Base-by-base conservation (phyloP, 2,329 filamentous ascomycete genomes). In the Colletotrichum tropicale region DNA sequence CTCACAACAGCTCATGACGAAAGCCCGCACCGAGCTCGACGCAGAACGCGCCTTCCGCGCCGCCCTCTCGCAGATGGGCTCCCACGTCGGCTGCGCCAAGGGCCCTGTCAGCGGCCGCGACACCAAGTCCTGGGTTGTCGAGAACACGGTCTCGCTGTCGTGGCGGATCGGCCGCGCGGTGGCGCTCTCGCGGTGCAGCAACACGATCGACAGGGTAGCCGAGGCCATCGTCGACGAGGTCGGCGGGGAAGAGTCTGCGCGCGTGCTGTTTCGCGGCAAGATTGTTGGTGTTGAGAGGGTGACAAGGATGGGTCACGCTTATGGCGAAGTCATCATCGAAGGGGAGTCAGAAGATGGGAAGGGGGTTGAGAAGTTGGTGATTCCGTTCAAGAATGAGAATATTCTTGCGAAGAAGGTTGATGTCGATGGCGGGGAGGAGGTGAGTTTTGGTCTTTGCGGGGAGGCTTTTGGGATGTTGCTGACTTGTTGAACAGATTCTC, bases 301-400 rank as follows among this genome's bases (percentile, higher is more conserved):
- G 2, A 80, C 92, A 48, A 87, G 87, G 77, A 89, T 88, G 80
- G 91, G 91, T 0, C 89, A 93, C 78, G 86, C 89, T 9, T 91
- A 92, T 78, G 91, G 91, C 6, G 90, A 91, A 80, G 89, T 91
- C 74, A 86, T 89, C 18, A 90, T 93, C 69, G 86, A 91, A 71
- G 87, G 87, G 24, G 62, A 66, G 3, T 71, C 74, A 8, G 26
- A 62, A 70, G 18, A 12, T 8, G n/a, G 18, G 10, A 64, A 26
- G 43, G 91, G 90, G 1, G 8, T 16, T 7, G 60, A 65, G 34
- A 78, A 82, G 34, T 82, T 94, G 79, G 92, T 90, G 79, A 92
- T 94, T 64, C 93, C 93, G 0, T 94, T 94, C 86, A 94, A 94
- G 84, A 94, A 95, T 81, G 93, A 95, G 80, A 94, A 94, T 79